Base-by-base conservation (phyloP, 441 rosid genomes). In the Eutrema salsugineum region DNA sequence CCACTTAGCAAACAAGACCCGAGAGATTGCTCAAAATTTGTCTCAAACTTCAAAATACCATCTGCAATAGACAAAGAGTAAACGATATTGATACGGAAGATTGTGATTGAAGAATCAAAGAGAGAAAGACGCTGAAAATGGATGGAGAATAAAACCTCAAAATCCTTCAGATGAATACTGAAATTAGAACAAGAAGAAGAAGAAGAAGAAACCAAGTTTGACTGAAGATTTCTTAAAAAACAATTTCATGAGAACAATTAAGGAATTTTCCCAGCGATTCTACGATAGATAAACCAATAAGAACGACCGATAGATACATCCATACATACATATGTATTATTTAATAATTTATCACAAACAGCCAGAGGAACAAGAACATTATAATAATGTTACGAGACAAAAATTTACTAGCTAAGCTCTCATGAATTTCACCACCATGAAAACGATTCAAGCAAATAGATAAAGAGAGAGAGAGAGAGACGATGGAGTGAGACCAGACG, bases 401-500 rank as follows among this genome's bases (percentile, higher is more conserved):
- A 12, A 2, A 3, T 0, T 16, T 39, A 70, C 54, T 17, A 74
- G 79, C 64, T 22, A 44, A 73, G 71, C 66, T 53, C 70, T 51
- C 66, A 15, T 69, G 75, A 14, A 60, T 11, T 67, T 75, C 70
- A 78, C 71, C 76, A 44, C 68, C 75, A 51, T 47, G 58, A 43
- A 75, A 71, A 54, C 64, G 80, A 77, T 65, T 39, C 11, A 70
- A 30, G 51, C 16, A 36, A 57, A 36, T 1, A 57, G 20, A 24
- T 56, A 8, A 32, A n/a, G 24, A 58, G 42, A 55, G 39, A 67
- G 24, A 67, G 24, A 20, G 64, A 20, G 64, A 74, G 65, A n/a
- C 20, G 48, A 70, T 28, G 43, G 63, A 68, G 58, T 43, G 71
- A 63, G 75, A 76, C 76, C 0, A 70, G 71, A 76, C 71, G 39